A percentile compares a stretch with the other conserved stretches of the same genome.
phyloP scores from a whole-genome alignment of 139 green algal species.

The Picochlorum sp. region DNA sequence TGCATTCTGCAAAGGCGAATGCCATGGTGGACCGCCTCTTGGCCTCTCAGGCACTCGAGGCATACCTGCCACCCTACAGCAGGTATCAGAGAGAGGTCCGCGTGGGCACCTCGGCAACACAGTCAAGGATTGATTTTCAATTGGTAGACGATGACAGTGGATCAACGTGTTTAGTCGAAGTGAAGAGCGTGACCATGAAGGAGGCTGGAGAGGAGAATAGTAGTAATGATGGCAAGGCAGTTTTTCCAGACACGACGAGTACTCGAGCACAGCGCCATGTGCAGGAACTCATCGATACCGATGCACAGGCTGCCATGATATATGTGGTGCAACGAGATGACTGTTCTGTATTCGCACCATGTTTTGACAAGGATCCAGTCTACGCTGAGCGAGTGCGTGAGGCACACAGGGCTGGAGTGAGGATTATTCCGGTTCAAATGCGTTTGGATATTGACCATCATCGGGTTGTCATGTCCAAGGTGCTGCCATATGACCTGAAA shows the following conservation, averaged over 20 bases:
- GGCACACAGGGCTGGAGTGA: slow-evolving; percentile 30
- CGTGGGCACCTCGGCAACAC: slow-evolving; percentile 16
- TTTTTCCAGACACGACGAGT: slow-evolving; percentile 59
- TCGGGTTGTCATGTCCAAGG: too few species aligned
- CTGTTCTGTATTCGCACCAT: slow-evolving; percentile 45
- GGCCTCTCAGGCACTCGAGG: slow-evolving; percentile 12
- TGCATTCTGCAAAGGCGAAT: slow-evolving; percentile 56
- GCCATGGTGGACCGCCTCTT: slow-evolving; percentile 37
- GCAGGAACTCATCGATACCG: slow-evolving; percentile 26
- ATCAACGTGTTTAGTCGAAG: slow-evolving; percentile 37
- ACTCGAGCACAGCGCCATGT: slow-evolving; percentile 47
- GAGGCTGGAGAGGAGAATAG: slow-evolving; percentile 12
- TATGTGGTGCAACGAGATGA: slow-evolving; percentile 54
- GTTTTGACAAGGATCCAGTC: slow-evolving; percentile 33
- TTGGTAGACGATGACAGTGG: slow-evolving; percentile 10
- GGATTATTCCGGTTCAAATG: slow-evolving; percentile 22
- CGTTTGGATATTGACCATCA: slow-evolving; percentile 8
- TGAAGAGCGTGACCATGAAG: slow-evolving; percentile 52
- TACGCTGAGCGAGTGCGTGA: slow-evolving; percentile 35
- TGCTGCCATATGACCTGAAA: too few species aligned
- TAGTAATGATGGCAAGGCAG: slow-evolving; percentile 4
- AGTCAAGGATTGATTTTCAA: slow-evolving; percentile 29
- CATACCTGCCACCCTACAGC: slow-evolving; percentile 23
- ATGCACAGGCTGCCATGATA: slow-evolving; percentile 27
- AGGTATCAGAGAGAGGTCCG: slow-evolving; percentile 35